A percentile compares a stretch with the other conserved stretches of the same genome.
phyloP scores from a whole-genome alignment of 441 rosid genomes.

The Brassica balearica region DNA sequence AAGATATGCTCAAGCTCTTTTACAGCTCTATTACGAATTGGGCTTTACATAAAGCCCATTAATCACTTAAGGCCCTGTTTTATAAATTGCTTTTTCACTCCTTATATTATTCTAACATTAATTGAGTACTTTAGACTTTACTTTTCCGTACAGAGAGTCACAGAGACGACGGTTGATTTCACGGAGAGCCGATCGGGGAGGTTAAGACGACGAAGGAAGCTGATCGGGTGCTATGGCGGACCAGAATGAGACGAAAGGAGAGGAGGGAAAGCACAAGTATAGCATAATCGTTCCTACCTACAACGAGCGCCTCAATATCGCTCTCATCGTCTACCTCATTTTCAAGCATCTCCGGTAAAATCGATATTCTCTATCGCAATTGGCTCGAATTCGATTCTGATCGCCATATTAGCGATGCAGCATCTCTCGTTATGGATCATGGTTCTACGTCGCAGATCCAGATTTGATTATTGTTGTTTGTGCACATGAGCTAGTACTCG shows the following conservation, averaged over 20 bases:
- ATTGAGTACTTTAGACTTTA: background rate
- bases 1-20: constrained; percentile 90
- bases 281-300: constrained; percentile 91
- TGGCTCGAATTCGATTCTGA: constrained; percentile 17
- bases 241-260: constrained; percentile 32
- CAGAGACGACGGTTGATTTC: background rate
- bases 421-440: constrained; percentile 10
- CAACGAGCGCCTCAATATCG: constrained; percentile 95
- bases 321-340: constrained; percentile 83
- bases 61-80: background rate
- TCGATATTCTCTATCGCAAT: background rate
- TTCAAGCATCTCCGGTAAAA: constrained; percentile 88
- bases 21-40: background rate
- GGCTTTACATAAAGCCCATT: constrained; percentile 21
- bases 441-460: constrained; percentile 15
- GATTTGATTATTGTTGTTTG: constrained; percentile 16
- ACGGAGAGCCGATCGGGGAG: background rate
- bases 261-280: constrained; percentile 60
- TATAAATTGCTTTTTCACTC: background rate
- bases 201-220: background rate
- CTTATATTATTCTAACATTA: background rate
- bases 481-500: constrained; percentile 22
- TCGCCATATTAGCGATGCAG: background rate
- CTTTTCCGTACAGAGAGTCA: background rate
- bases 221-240: constrained; percentile 28